Conservation (phyloP, 106 monocot species). For the Platanthera guangdongensis region DNA sequence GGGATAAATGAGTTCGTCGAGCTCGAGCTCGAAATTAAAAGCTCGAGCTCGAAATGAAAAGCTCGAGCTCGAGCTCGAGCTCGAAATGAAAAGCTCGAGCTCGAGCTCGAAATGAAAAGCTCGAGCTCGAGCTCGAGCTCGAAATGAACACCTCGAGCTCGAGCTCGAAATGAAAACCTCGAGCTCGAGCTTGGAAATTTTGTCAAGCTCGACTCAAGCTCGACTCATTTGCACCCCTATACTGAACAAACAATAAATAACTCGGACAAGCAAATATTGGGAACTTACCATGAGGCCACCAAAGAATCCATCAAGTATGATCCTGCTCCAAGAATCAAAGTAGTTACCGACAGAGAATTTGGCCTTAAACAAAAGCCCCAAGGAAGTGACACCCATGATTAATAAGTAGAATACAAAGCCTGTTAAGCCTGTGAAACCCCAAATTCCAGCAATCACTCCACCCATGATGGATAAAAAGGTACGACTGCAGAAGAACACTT, state of each 20-base stretch:
- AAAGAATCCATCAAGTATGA: constrained; percentile 74
- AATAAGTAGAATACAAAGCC: constrained; percentile 88
- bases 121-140: no score
- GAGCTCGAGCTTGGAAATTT: no score
- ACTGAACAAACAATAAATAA: not conserved
- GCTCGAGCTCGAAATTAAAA: no score
- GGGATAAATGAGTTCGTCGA: no score
- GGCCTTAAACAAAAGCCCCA: constrained; percentile 74
- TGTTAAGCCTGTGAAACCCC: constrained; percentile 80
- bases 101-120: no score
- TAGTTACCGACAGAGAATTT: constrained; percentile 70
- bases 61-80: no score
- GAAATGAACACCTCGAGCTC: no score
- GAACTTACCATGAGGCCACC: constrained; percentile 88
- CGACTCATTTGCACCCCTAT: no score
- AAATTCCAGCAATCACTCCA: constrained; percentile 95
- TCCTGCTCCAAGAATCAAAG: constrained; percentile 84
- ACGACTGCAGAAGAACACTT: constrained; percentile 48
- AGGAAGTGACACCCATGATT: constrained; percentile 67
- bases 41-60: no score
- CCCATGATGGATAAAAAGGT: constrained; percentile 93
- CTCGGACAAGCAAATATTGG: not conserved
- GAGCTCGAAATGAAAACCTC: no score
- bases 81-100: no score
- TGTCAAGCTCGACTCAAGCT: no score